Evolutionary conservation across 2,329 filamentous ascomycete genomes (phyloP), one percentile per base, ranked within the genome.

Genomic region (Fusarium agapanthi): DNA sequence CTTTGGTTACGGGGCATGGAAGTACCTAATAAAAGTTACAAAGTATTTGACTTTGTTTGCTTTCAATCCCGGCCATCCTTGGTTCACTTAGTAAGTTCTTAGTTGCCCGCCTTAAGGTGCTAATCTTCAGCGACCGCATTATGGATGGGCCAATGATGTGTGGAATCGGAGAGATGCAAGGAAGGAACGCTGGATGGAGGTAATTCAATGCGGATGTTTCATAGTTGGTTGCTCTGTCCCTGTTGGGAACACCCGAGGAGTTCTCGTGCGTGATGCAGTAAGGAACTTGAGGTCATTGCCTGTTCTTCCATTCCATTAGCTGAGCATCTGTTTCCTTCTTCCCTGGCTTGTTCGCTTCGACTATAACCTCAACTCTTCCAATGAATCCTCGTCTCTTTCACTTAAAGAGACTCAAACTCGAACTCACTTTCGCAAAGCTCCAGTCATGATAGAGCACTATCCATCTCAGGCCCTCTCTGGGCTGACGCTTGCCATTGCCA

Each of bases 361-460:
- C 20, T 18, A 10, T 30, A 18, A 40, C 18, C 20, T 28, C 20
- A 5, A 54, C 14, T 14, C 10, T 22, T 40, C 20, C 41, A 58
- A 53, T 12, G 34, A 28, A 26, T 26, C 20, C 28, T 35, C 35
- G 24, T 30, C 35, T 44, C 34, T 48, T 43, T 55, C 37, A 38
- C 37, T 41, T 16, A 22, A 24, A 40, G 48, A 15, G 32, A 35
- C 32, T 48, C 54, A 35, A 61, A 38, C 41, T 50, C 18, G 38
- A 47, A 6, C 41, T 24, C 41, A 12, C 41, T 43, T 24, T 35
- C 6, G 4, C 35, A 18, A 51, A 37, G 26, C 38, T 40, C 34
- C 28, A 37, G 50, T 45, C 43, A 48, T 44, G 53, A 73, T 74
- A 66, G 72, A 74, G 16, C 35, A 53, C 56, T 48, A 45, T 35